A percentile compares a stretch with the other conserved stretches of the same genome.
Conservation (phyloP, 768 basidiomycete species). For the Royoungia palumana region DNA sequence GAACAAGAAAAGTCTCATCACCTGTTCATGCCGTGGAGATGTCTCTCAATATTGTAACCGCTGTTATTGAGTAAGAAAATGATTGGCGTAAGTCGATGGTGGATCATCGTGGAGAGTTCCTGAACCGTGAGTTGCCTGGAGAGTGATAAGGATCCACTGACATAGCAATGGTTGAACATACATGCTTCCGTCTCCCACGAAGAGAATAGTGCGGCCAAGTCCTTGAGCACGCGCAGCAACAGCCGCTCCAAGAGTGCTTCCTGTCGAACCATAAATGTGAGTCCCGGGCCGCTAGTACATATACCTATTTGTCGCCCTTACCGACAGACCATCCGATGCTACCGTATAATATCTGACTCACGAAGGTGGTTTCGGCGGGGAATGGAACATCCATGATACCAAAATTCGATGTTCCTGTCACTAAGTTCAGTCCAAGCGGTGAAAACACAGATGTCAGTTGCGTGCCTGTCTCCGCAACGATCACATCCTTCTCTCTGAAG, state of each 20-base stretch:
- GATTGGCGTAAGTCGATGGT: constrained; percentile 69
- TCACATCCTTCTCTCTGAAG: constrained; percentile 69
- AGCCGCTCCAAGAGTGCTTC: constrained; percentile 71
- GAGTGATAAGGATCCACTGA: constrained; percentile 3
- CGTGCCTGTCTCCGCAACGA: constrained; percentile 83
- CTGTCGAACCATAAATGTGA: constrained; percentile 25
- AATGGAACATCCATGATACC: constrained; percentile 80
- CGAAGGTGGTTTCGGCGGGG: constrained; percentile 59
- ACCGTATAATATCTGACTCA: constrained; percentile 86
- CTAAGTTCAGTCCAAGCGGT: neutral
- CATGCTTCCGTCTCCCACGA: constrained; percentile 83
- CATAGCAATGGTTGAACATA: constrained; percentile 33
- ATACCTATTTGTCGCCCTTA: constrained; percentile 20
- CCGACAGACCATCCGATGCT: constrained; percentile 90
- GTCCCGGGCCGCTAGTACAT: too few species aligned
- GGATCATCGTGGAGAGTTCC: constrained; percentile 83
- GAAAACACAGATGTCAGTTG: neutral
- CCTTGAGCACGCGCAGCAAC: constrained; percentile 68
- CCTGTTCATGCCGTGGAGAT: constrained; percentile 63
- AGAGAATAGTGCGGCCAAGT: constrained; percentile 70
- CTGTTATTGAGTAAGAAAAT: constrained; percentile 82
- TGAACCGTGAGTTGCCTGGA: constrained; percentile 76
- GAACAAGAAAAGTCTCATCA: constrained; percentile 3
- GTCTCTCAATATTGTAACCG: constrained; percentile 92
- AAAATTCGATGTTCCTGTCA: constrained; percentile 70